These are phyloP conservation scores for Purshia tridentata DNA, from an alignment of 306 rosid species.

Conservation along the genomic window DNA sequence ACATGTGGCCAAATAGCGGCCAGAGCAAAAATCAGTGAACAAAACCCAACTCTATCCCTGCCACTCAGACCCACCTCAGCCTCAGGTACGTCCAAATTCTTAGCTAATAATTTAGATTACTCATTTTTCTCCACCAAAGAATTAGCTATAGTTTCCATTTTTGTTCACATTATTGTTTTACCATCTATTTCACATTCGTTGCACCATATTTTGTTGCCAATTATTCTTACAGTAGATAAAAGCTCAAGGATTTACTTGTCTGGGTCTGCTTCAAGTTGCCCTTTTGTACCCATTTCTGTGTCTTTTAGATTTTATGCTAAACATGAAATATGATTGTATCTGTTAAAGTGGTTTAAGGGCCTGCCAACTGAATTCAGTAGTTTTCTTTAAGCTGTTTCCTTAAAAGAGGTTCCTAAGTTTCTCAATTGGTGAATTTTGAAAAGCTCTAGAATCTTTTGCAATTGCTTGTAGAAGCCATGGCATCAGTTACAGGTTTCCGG, in stretches of 20 bases:
- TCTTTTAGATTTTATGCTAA: neutral
- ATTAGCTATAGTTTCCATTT: neutral
- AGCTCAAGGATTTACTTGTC: neutral
- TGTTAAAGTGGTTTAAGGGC: neutral
- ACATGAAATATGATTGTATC: neutral
- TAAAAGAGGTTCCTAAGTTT: neutral
- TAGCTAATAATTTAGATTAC: neutral
- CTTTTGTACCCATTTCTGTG: neutral
- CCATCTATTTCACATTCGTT: neutral
- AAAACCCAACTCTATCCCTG: neutral
- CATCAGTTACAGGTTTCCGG: constrained; percentile 39
- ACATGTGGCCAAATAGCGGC: constrained; percentile 22
- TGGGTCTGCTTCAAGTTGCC: neutral
- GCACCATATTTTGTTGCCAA: neutral
- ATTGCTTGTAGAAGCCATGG: constrained; percentile 38
- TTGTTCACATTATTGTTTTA: neutral
- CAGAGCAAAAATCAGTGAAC: constrained; percentile 15
- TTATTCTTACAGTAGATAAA: neutral
- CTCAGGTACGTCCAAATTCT: constrained; percentile 10
- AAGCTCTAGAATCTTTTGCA: constrained; percentile 8
- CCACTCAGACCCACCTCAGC: constrained; percentile 8
- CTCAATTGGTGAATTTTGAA: neutral
- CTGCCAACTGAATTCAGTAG: neutral
- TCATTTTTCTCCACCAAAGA: neutral
- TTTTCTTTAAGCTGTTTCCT: neutral